Evolutionary conservation across 2,329 filamentous ascomycete species (phyloP).

Genomic region (Diaporthe citri): DNA sequence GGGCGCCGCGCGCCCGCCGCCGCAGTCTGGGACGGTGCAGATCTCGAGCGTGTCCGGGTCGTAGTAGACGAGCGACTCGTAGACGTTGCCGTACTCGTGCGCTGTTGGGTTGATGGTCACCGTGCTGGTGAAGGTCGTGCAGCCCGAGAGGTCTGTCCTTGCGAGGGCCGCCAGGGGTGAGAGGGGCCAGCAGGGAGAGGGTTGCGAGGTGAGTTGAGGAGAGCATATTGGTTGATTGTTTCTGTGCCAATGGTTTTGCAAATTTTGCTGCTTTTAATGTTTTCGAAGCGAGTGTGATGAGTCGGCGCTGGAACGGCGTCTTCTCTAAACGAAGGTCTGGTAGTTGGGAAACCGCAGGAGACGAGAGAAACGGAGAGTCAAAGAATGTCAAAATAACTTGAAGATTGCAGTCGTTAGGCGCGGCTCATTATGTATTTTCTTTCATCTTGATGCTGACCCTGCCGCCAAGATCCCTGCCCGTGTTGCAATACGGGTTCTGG

Average conservation of each 20-base stretch:
- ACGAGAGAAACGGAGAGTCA: neutral
- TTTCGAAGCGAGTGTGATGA: neutral
- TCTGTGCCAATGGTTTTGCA: neutral
- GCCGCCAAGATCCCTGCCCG: slow-evolving; percentile 13
- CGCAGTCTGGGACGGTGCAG: slow-evolving; percentile 75
- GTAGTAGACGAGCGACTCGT: slow-evolving; percentile 67
- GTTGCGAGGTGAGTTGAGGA: neutral
- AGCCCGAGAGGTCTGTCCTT: slow-evolving; percentile 61
- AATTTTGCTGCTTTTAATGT: neutral
- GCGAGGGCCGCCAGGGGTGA: slow-evolving; percentile 47
- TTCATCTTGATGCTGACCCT: neutral
- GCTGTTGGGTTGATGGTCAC: slow-evolving; percentile 13
- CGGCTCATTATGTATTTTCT: neutral
- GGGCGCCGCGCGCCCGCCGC: slow-evolving; percentile 74
- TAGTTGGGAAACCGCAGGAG: neutral
- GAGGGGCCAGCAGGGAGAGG: slow-evolving; percentile 37
- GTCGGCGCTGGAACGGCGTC: neutral
- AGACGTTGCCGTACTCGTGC: slow-evolving; percentile 49
- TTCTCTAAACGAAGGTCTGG: neutral
- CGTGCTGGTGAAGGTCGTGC: slow-evolving; percentile 53
- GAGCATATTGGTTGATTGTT: neutral
- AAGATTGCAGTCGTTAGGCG: neutral
- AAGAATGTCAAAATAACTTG: neutral
- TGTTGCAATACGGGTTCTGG: slow-evolving; percentile 1
- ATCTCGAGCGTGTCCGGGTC: slow-evolving; percentile 74